These are phyloP conservation scores for Phytophthora capsici DNA, from an alignment of 352 stramenopile species.

Conservation along the genomic window DNA sequence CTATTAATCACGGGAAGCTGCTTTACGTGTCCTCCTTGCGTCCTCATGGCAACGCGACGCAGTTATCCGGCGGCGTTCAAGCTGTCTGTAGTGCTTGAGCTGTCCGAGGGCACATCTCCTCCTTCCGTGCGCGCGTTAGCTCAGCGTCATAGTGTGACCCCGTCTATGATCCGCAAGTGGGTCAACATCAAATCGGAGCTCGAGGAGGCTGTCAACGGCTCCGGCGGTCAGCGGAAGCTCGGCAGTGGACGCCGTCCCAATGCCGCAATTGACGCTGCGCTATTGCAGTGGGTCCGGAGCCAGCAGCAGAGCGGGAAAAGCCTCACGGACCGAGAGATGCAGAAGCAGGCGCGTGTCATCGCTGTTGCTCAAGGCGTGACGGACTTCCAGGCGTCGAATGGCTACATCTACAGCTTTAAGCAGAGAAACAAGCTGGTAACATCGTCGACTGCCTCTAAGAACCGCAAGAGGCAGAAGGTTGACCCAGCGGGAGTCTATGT, in stretches of 20 bases:
- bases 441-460: neutral
- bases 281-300: constrained; percentile 30
- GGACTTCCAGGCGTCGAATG: constrained; percentile 38
- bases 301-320: constrained; percentile 13
- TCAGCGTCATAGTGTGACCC: constrained; percentile 29
- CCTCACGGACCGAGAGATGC: constrained; percentile 37
- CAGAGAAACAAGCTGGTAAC: constrained; percentile 23
- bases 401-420: constrained; percentile 45
- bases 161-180: constrained; percentile 45
- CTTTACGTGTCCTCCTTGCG: neutral
- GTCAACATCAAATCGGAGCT: constrained; percentile 26
- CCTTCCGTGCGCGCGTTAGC: constrained; percentile 29
- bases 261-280: constrained; percentile 25
- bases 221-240: constrained; percentile 29
- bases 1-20: neutral
- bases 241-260: constrained; percentile 33
- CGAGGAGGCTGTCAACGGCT: constrained; percentile 30
- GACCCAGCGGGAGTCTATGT: neutral
- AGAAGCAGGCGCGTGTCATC: constrained; percentile 28
- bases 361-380: constrained; percentile 19
- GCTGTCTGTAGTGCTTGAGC: constrained; percentile 35
- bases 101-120: constrained; percentile 7
- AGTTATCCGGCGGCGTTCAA: constrained; percentile 42
- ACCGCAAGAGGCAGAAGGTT: constrained; percentile 6
- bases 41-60: constrained; percentile 21